A percentile compares a stretch with the other conserved stretches of the same genome.
Evolutionary conservation across 163 green algal genomes (phyloP).

Genomic region (Trebouxiophyceae sp.): DNA sequence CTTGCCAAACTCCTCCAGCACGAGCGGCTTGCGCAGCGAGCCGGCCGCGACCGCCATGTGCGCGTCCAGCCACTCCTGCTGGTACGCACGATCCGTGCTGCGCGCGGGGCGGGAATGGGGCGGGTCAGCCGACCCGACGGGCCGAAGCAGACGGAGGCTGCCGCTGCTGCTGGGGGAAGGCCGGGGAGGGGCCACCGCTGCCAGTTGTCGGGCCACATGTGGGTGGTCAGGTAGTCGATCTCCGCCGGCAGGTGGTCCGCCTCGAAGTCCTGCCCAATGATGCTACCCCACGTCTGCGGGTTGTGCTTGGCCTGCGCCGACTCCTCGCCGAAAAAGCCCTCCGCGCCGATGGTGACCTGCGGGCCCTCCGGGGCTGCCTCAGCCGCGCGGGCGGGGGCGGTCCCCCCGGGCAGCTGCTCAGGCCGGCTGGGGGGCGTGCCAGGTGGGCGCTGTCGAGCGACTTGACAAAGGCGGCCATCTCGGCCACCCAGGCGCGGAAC

Average conservation of each 20-base stretch:
- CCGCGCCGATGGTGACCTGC: slow-evolving; percentile 59
- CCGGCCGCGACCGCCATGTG: slow-evolving; percentile 17
- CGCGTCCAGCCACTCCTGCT: slow-evolving; percentile 18
- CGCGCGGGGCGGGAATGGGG: too few species aligned
- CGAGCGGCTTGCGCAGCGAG: slow-evolving; percentile 20
- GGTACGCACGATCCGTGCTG: slow-evolving; percentile 4
- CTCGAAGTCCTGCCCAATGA: slow-evolving; percentile 51
- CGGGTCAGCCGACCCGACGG: too few species aligned
- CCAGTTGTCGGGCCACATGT: slow-evolving; percentile 38
- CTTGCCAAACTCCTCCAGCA: slow-evolving; percentile 40
- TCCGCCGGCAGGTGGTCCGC: slow-evolving; percentile 8
- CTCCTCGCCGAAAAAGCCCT: slow-evolving; percentile 49
- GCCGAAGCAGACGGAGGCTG: too few species aligned
- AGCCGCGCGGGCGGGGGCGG: too few species aligned
- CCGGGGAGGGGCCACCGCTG: not conserved
- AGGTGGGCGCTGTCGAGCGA: slow-evolving; percentile 56
- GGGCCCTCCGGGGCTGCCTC: too few species aligned
- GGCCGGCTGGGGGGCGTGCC: not conserved
- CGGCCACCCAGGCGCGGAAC: slow-evolving; percentile 35
- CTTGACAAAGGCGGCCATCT: slow-evolving; percentile 55
- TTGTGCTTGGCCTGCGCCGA: slow-evolving; percentile 13
- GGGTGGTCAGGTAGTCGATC: slow-evolving; percentile 27
- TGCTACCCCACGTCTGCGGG: slow-evolving; percentile 24
- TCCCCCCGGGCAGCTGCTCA: too few species aligned
- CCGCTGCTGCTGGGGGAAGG: not conserved